phyloP scores from a whole-genome alignment of 805 yeast genomes.

The Jamesozyma jinghongensis region DNA sequence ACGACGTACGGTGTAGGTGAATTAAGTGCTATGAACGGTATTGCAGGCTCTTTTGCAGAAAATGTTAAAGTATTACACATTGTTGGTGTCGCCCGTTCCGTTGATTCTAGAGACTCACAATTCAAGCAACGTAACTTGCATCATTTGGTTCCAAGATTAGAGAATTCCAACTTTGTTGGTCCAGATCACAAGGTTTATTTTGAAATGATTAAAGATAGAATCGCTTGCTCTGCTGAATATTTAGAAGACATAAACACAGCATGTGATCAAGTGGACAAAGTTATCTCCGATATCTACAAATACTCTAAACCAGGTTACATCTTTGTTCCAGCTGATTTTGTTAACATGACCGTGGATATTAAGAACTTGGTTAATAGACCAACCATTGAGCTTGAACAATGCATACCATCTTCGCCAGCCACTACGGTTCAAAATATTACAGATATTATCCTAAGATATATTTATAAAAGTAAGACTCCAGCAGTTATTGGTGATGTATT shows the following conservation, averaged over 20 bases:
- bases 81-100: constrained; percentile 44
- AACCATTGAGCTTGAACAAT: constrained; percentile 9
- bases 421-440: constrained; percentile 28
- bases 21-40: constrained; percentile 72
- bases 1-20: constrained; percentile 87
- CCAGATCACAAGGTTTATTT: constrained; percentile 65
- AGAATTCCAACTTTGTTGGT: constrained; percentile 35
- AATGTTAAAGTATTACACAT: constrained; percentile 71
- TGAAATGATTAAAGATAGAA: constrained; percentile 46
- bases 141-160: constrained; percentile 48
- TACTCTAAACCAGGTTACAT: constrained; percentile 75
- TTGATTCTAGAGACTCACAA: constrained; percentile 6
- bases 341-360: constrained; percentile 30
- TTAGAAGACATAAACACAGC: constrained; percentile 39
- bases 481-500: constrained; percentile 64
- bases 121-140: constrained; percentile 35
- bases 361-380: constrained; percentile 14
- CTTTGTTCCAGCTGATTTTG: constrained; percentile 65
- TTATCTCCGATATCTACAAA: constrained; percentile 45
- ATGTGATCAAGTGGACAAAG: constrained; percentile 52
- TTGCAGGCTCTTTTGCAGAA: constrained; percentile 78
- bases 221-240: constrained; percentile 49
- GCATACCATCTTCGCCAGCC: constrained; percentile 6
- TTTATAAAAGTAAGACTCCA: constrained; percentile 51
- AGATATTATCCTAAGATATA: constrained; percentile 36